These are phyloP conservation scores for Forsythia suspensa DNA, from an alignment of 257 asterid genomes.

Conservation along the genomic window DNA sequence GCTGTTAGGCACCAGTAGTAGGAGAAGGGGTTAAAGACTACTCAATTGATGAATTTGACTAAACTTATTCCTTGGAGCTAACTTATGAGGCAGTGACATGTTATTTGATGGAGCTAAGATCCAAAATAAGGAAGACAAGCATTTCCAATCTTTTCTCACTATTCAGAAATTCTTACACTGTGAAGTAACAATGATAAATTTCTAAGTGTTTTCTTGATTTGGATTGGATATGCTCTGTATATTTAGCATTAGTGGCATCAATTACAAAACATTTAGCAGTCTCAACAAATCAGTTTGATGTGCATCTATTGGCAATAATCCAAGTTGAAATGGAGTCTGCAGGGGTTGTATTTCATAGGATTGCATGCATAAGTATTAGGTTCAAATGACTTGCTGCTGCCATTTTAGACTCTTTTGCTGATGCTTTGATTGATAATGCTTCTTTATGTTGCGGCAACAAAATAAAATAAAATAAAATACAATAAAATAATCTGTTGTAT, in stretches of 20 bases:
- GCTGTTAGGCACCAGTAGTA: background rate
- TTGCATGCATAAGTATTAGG: background rate
- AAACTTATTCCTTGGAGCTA: too few relatives aligned
- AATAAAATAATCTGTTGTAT: too few relatives aligned
- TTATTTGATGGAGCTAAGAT: too few relatives aligned
- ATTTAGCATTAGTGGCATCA: background rate
- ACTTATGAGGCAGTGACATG: too few relatives aligned
- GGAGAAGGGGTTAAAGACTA: background rate
- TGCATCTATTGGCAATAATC: background rate
- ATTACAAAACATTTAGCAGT: background rate
- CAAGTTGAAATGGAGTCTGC: background rate
- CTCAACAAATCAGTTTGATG: background rate
- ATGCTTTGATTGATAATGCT: background rate
- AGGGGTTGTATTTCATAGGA: background rate
- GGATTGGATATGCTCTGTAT: background rate
- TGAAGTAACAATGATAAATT: background rate
- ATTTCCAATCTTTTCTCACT: background rate
- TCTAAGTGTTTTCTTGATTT: background rate
- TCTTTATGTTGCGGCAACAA: background rate
- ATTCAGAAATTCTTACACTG: background rate
- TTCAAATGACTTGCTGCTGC: background rate
- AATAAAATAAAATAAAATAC: too few relatives aligned
- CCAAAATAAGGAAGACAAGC: too few relatives aligned
- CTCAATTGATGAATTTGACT: background rate
- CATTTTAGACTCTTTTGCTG: background rate